Conservation (phyloP, 2,329 filamentous ascomycete genomes). For the Trichoderma sp. region DNA sequence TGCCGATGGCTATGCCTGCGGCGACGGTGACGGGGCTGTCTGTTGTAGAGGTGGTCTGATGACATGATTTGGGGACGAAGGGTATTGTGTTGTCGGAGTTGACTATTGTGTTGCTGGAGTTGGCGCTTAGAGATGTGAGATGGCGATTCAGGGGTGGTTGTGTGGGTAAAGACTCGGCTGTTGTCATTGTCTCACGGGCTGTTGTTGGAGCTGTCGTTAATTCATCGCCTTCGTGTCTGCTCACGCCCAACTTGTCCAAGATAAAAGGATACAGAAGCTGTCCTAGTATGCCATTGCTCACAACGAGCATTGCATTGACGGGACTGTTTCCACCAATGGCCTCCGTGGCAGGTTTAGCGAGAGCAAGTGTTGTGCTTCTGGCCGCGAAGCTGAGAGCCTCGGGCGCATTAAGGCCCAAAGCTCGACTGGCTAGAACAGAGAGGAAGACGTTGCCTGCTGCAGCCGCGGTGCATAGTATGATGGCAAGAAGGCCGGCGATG, state of each 20-base stretch:
- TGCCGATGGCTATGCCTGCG: slow-evolving; percentile 56
- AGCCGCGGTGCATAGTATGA: slow-evolving; percentile 43
- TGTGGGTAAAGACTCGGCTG: not conserved
- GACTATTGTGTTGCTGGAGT: not conserved
- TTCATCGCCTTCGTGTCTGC: not conserved
- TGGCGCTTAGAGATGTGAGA: no score
- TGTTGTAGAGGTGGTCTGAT: slow-evolving; percentile 29
- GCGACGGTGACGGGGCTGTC: slow-evolving; percentile 49
- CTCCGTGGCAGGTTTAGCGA: slow-evolving; percentile 53
- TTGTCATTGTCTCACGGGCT: not conserved
- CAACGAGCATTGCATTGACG: slow-evolving; percentile 55
- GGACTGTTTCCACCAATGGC: slow-evolving; percentile 51
- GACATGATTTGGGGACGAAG: slow-evolving; percentile 10
- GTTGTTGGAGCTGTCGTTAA: not conserved
- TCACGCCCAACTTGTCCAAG: slow-evolving; percentile 39
- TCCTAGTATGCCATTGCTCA: slow-evolving; percentile 54
- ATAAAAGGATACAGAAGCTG: slow-evolving; percentile 46
- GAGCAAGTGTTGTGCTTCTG: slow-evolving; percentile 54
- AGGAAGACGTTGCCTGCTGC: slow-evolving; percentile 50
- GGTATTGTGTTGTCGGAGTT: not conserved
- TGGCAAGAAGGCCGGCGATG: slow-evolving; percentile 45
- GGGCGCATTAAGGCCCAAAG: slow-evolving; percentile 42
- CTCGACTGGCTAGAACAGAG: slow-evolving; percentile 44
- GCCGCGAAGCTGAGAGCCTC: slow-evolving; percentile 53
- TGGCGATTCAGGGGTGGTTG: not conserved